phyloP scores from a whole-genome alignment of 2,329 filamentous ascomycete species.

The Botrytis fragariae region DNA sequence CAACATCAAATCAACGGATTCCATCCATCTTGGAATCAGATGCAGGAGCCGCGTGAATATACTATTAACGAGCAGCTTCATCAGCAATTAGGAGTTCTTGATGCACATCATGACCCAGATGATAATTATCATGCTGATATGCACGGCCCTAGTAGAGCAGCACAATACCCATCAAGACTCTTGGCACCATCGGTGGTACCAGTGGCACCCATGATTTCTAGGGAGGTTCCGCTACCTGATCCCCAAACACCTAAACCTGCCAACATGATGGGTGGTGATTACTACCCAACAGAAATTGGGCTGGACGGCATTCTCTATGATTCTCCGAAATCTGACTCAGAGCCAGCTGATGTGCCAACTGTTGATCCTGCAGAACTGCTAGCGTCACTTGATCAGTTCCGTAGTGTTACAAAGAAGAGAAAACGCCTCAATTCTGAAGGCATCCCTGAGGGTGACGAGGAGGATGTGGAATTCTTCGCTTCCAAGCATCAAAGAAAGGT shows the following conservation, averaged over 20 bases:
- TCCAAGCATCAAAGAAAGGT: conserved; percentile 32
- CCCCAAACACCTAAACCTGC: conserved; percentile 26
- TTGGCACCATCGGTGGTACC: conserved; percentile 30
- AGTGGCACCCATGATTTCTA: conserved; percentile 26
- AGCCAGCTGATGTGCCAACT: conserved; percentile 23
- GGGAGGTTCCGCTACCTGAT: conserved; percentile 29
- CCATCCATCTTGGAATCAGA: background rate
- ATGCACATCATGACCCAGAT: conserved; percentile 29
- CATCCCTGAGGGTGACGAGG: conserved; percentile 25
- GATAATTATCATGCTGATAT: conserved; percentile 13
- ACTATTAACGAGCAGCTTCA: background rate
- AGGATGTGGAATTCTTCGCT: conserved; percentile 34
- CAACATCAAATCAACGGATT: background rate
- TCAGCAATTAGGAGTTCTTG: conserved; percentile 11
- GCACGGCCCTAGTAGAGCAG: conserved; percentile 11
- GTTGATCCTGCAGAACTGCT: conserved; percentile 32
- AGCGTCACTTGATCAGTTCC: conserved; percentile 22
- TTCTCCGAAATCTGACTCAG: conserved; percentile 28
- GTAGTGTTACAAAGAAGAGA: conserved; percentile 29
- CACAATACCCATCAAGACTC: conserved; percentile 30
- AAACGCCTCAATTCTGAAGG: conserved; percentile 24
- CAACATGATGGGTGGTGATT: conserved; percentile 38
- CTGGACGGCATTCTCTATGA: conserved; percentile 37
- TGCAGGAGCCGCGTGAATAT: background rate
- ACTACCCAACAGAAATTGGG: conserved; percentile 32